Conservation (phyloP, 495 filamentous ascomycete species). For the Hypoxylon lenormandii region DNA sequence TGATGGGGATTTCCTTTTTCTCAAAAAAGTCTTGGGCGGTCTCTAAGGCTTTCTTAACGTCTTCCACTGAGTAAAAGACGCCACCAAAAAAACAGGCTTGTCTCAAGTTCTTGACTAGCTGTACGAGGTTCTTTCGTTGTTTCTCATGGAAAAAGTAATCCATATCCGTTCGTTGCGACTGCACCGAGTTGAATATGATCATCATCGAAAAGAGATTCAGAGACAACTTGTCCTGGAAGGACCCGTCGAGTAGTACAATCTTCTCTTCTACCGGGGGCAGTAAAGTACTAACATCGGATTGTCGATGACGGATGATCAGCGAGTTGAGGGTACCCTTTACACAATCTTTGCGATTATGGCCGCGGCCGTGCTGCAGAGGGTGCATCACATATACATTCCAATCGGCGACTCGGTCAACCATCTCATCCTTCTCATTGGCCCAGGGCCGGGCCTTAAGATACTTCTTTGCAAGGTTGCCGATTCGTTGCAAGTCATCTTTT, state of each 20-base stretch:
- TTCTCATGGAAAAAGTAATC: slow-evolving; percentile 90
- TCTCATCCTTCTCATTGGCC: slow-evolving; percentile 58
- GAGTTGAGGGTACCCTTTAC: slow-evolving; percentile 77
- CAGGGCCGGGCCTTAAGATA: slow-evolving; percentile 85
- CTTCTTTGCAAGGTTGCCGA: slow-evolving; percentile 74
- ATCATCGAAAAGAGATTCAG: slow-evolving; percentile 86
- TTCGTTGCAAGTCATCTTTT: slow-evolving; percentile 76
- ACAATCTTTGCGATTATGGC: slow-evolving; percentile 68
- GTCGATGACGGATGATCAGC: slow-evolving; percentile 82
- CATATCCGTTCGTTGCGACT: slow-evolving; percentile 81
- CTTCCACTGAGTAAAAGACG: slow-evolving; percentile 73
- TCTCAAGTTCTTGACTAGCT: slow-evolving; percentile 79
- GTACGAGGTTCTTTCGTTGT: slow-evolving; percentile 71
- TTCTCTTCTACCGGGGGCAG: slow-evolving; percentile 77
- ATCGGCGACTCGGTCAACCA: slow-evolving; percentile 59
- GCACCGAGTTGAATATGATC: slow-evolving; percentile 85
- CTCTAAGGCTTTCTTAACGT: slow-evolving; percentile 72
- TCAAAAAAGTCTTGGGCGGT: slow-evolving; percentile 73
- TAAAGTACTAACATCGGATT: slow-evolving; percentile 73
- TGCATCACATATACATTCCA: slow-evolving; percentile 84
- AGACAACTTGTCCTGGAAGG: slow-evolving; percentile 82
- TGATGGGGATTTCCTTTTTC: slow-evolving; percentile 63
- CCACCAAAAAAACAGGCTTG: slow-evolving; percentile 91
- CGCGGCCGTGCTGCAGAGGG: slow-evolving; percentile 63
- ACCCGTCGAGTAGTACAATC: slow-evolving; percentile 79